Percentiles rank a stretch among this genome's conserved stretches.
phyloP scores from a whole-genome alignment of 2,329 filamentous ascomycete species.

The Penicillium sp. region DNA sequence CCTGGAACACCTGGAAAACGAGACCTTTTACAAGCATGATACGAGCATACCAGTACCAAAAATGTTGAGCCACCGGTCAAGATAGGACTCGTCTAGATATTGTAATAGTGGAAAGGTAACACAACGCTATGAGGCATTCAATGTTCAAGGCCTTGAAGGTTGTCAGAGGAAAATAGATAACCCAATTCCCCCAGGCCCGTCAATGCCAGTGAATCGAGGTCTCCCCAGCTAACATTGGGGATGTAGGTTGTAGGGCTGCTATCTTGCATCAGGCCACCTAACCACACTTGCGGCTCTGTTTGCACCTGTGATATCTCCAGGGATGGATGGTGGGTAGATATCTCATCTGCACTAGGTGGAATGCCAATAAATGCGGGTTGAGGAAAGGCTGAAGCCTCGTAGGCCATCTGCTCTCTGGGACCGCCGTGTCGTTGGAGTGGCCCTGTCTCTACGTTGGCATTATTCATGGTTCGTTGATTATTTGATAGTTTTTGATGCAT shows the following conservation, averaged over 20 bases:
- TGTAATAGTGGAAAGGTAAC: too few species aligned
- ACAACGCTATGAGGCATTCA: neutral
- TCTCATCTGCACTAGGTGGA: conserved; percentile 3
- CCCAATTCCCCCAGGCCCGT: conserved; percentile 27
- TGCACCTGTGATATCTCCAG: neutral
- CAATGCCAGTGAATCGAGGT: conserved; percentile 35
- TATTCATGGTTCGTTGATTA: conserved; percentile 12
- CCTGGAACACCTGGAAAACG: too few species aligned
- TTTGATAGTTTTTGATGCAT: conserved; percentile 5
- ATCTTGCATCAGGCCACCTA: conserved; percentile 18
- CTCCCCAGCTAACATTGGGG: conserved; percentile 31
- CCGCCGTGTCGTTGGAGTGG: neutral
- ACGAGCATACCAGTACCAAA: too few species aligned
- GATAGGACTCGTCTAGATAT: too few species aligned
- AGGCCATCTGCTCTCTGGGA: neutral
- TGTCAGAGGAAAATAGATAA: conserved; percentile 12
- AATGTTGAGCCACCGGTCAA: too few species aligned
- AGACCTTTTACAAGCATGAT: too few species aligned
- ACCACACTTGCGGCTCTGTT: conserved; percentile 12
- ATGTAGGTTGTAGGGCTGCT: conserved; percentile 23
- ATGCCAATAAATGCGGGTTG: conserved; percentile 3
- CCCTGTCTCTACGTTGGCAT: neutral
- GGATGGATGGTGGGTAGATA: neutral
- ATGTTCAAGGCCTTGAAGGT: neutral
- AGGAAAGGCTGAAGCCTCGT: neutral